Percentiles rank a stretch among this genome's conserved stretches.
Evolutionary conservation across 2,329 filamentous ascomycete species (phyloP).

Genomic region (Phialophora macrospora): DNA sequence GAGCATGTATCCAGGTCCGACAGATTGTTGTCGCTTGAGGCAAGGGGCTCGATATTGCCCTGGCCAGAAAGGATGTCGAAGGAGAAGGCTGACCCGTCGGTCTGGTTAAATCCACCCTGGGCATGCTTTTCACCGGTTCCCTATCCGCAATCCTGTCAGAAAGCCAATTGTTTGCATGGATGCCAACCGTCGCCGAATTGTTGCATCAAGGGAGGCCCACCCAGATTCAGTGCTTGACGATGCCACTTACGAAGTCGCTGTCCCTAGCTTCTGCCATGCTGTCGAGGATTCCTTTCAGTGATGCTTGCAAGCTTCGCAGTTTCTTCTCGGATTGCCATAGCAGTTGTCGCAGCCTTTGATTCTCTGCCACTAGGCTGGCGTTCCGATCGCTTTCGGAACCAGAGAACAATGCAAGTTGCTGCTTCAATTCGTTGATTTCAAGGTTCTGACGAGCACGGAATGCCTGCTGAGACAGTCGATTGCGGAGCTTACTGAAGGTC

Average conservation of each 20-base stretch:
- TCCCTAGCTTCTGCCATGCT: slow-evolving; percentile 17
- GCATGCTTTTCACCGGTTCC: neutral
- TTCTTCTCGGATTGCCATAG: slow-evolving; percentile 27
- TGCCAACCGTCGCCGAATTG: neutral
- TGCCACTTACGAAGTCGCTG: slow-evolving; percentile 1
- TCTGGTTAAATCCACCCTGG: neutral
- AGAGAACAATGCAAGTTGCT: slow-evolving; percentile 23
- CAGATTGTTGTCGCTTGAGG: neutral
- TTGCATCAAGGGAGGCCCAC: neutral
- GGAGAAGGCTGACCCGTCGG: neutral
- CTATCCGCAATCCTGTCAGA: neutral
- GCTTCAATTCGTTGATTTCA: slow-evolving; percentile 27
- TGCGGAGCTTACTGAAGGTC: slow-evolving; percentile 26
- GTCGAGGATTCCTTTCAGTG: slow-evolving; percentile 21
- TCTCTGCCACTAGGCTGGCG: slow-evolving; percentile 18
- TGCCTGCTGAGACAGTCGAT: slow-evolving; percentile 32
- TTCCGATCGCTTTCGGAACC: slow-evolving; percentile 30
- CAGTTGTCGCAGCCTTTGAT: slow-evolving; percentile 19
- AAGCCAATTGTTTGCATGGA: neutral
- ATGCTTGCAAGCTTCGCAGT: slow-evolving; percentile 27
- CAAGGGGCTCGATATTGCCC: neutral
- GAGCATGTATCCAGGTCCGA: neutral
- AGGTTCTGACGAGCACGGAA: slow-evolving; percentile 29
- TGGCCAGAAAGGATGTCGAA: neutral
- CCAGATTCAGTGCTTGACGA: neutral